Percentiles rank a stretch among this genome's conserved stretches.
Conservation (phyloP, 768 basidiomycete species). For the Pisolithus microcarpus region DNA sequence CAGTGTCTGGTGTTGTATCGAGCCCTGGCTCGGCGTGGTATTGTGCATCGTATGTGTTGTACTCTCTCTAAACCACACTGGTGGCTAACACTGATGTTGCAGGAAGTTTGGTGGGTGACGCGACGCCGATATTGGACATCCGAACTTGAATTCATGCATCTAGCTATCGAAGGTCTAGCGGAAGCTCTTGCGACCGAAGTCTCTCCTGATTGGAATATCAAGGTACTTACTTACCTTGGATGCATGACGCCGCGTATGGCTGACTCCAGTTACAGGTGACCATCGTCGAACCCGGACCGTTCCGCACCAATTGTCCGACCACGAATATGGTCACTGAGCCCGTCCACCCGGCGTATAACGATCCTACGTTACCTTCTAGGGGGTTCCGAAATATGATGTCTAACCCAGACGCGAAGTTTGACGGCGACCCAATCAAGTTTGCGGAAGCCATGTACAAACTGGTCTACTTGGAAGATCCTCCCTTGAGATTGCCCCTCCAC, state of each 20-base stretch:
- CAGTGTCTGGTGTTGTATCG: conserved; percentile 23
- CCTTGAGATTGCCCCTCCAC: conserved; percentile 11
- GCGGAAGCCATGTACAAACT: conserved; percentile 6
- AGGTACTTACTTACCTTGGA: conserved; percentile 2
- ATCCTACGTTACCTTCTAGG: conserved; percentile 4
- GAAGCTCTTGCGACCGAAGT: conserved; percentile 12
- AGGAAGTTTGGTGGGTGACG: conserved; percentile 14
- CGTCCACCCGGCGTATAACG: conserved; percentile 11
- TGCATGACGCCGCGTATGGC: background rate
- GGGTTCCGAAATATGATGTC: background rate
- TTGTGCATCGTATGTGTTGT: conserved; percentile 13
- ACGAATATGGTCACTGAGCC: background rate
- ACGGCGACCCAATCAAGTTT: conserved; percentile 14
- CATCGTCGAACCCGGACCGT: conserved; percentile 6
- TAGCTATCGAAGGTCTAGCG: conserved; percentile 9
- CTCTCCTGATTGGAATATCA: conserved; percentile 18
- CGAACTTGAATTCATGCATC: background rate
- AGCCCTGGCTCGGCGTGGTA: conserved; percentile 12
- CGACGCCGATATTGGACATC: background rate
- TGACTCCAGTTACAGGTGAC: background rate
- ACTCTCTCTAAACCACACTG: background rate
- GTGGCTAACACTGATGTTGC: background rate
- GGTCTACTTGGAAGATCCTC: conserved; percentile 9
- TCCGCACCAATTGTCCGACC: conserved; percentile 2
- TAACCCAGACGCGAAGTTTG: background rate